Conservation (phyloP, 1,284 basidiomycete species). For the Sporisorium graminicola region DNA sequence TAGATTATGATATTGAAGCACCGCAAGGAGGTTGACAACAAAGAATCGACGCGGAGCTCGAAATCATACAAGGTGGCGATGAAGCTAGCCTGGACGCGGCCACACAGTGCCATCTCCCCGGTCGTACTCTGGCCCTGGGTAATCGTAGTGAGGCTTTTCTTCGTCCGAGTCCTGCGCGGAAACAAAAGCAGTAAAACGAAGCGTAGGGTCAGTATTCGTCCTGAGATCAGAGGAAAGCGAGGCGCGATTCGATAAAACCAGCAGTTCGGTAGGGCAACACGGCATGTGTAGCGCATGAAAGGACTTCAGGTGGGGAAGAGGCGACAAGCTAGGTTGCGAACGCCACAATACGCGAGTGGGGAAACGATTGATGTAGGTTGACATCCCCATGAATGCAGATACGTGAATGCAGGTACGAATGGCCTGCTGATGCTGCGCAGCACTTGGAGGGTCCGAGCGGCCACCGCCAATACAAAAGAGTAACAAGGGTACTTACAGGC, state of each 20-base stretch:
- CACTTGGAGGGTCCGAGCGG: not conserved
- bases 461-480: not conserved
- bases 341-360: too few species aligned
- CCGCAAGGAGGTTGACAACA: not conserved
- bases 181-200: not conserved
- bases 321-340: not conserved
- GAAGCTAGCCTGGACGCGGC: constrained; percentile 38
- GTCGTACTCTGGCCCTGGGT: constrained; percentile 54
- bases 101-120: constrained; percentile 54
- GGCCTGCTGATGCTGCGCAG: not conserved
- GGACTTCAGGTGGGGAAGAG: constrained; percentile 16
- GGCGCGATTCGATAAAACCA: not conserved
- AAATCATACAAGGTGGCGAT: not conserved
- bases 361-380: too few species aligned
- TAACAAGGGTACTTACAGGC: constrained; percentile 46
- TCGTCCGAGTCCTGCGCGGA: constrained; percentile 59
- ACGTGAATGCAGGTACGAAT: not conserved
- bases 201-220: not conserved
- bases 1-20: not conserved
- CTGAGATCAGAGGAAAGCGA: not conserved
- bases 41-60: not conserved
- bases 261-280: not conserved
- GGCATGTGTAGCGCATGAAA: constrained; percentile 15
- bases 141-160: constrained; percentile 57
- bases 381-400: too few species aligned